Evolutionary conservation across 2,329 filamentous ascomycete species (phyloP).

Genomic region (Escovopsis weberi): DNA sequence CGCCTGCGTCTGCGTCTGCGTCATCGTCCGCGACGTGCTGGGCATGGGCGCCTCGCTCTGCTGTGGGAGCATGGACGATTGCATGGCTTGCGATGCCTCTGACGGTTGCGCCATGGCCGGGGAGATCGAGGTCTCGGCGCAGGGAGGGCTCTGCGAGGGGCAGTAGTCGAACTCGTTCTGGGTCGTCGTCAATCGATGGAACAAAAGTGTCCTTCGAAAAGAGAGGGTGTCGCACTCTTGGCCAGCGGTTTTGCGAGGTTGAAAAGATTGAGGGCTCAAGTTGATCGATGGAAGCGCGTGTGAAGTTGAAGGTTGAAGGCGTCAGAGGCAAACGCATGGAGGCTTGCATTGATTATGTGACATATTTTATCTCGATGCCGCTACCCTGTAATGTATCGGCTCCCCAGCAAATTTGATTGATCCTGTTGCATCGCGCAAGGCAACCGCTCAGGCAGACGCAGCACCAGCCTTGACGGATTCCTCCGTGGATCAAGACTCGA

Average conservation of each 20-base stretch:
- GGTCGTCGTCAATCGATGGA: not conserved
- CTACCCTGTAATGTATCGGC: too few species aligned
- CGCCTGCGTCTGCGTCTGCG: constrained; percentile 10
- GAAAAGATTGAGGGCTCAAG: not conserved
- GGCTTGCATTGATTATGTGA: not conserved
- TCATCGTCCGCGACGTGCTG: too few species aligned
- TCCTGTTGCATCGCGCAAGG: too few species aligned
- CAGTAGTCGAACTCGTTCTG: not conserved
- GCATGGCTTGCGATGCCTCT: constrained; percentile 12
- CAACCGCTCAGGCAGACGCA: too few species aligned
- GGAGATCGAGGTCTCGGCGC: not conserved
- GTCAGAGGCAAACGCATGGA: not conserved
- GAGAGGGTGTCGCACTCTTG: not conserved
- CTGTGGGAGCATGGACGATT: constrained; percentile 7
- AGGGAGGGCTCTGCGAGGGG: not conserved
- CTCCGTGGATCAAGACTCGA: too few species aligned
- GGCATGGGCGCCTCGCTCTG: too few species aligned
- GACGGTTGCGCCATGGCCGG: constrained; percentile 8
- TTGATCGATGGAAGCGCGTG: too few species aligned
- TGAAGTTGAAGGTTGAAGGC: not conserved
- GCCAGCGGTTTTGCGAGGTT: not conserved
- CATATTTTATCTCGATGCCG: too few species aligned
- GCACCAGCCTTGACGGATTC: too few species aligned
- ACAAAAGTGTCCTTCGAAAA: not conserved
- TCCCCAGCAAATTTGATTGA: too few species aligned